Conservation (phyloP, 2,329 filamentous ascomycete genomes). For the Camillea tinctor region DNA sequence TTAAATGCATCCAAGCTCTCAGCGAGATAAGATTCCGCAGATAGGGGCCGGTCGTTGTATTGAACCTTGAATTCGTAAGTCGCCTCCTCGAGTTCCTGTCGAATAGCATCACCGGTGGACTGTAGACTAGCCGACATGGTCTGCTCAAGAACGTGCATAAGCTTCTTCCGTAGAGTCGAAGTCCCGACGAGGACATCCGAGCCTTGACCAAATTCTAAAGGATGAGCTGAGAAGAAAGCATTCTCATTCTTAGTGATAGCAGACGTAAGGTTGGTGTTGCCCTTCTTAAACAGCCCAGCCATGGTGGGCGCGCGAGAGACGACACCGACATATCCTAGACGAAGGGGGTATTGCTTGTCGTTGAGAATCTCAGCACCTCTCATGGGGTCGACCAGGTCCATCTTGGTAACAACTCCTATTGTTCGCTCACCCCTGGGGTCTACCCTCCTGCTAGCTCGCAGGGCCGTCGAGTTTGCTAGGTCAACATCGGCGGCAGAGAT, state of each 20-base stretch:
- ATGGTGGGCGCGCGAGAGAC: conserved; percentile 75
- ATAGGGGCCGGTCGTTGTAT: conserved; percentile 94
- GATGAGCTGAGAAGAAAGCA: conserved; percentile 81
- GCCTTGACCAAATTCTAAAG: conserved; percentile 72
- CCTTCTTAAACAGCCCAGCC: conserved; percentile 78
- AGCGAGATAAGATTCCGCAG: conserved; percentile 93
- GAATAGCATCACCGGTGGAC: conserved; percentile 86
- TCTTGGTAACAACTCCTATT: conserved; percentile 98
- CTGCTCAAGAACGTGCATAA: conserved; percentile 95
- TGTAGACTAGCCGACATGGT: conserved; percentile 94
- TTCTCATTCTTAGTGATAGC: conserved; percentile 87
- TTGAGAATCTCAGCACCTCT: conserved; percentile 76
- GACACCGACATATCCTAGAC: conserved; percentile 95
- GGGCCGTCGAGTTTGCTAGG: conserved; percentile 89
- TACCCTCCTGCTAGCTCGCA: conserved; percentile 85
- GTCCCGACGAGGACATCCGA: conserved; percentile 78
- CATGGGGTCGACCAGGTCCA: conserved; percentile 88
- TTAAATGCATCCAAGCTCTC: conserved; percentile 96
- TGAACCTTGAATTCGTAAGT: conserved; percentile 99
- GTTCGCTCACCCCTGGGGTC: conserved; percentile 94
- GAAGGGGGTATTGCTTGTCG: conserved; percentile 89
- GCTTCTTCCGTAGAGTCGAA: conserved; percentile 82
- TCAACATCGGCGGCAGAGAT: conserved; percentile 98
- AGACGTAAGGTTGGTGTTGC: conserved; percentile 73
- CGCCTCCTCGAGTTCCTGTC: conserved; percentile 92